Percentiles rank a stretch among this genome's conserved stretches.
Evolutionary conservation across 2,329 filamentous ascomycete species (phyloP).

Genomic region (Beauveria brongniartii): DNA sequence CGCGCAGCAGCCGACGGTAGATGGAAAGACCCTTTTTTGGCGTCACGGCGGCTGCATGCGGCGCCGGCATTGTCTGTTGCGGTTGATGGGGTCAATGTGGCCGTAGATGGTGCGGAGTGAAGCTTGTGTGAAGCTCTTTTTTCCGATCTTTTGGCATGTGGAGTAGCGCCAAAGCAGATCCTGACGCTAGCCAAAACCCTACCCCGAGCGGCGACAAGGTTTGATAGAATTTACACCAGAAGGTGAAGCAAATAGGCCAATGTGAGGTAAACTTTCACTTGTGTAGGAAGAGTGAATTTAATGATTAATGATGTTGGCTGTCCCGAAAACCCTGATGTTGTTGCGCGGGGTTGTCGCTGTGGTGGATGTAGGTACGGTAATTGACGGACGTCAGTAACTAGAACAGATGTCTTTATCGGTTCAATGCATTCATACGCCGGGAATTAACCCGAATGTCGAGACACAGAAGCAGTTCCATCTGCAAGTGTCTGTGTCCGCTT

Average conservation of each 20-base stretch:
- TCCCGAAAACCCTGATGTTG: too few relatives aligned
- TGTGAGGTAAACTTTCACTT: too few relatives aligned
- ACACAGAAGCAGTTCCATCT: not conserved
- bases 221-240: too few relatives aligned
- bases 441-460: not conserved
- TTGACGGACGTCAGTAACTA: too few relatives aligned
- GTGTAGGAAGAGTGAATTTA: too few relatives aligned
- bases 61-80: not conserved
- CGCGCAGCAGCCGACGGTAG: conserved; percentile 53
- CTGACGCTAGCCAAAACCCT: not conserved
- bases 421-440: not conserved
- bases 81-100: not conserved
- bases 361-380: too few relatives aligned
- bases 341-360: too few relatives aligned
- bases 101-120: not conserved
- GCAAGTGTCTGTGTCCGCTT: not conserved
- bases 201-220: too few relatives aligned
- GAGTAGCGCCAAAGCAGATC: not conserved
- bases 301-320: too few relatives aligned
- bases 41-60: not conserved
- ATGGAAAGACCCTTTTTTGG: conserved; percentile 19
- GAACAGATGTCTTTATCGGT: too few relatives aligned
- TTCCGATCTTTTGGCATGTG: not conserved
- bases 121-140: not conserved
- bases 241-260: too few relatives aligned